Evolutionary conservation across 768 basidiomycete genomes (phyloP).

Genomic region (Russula sp.): DNA sequence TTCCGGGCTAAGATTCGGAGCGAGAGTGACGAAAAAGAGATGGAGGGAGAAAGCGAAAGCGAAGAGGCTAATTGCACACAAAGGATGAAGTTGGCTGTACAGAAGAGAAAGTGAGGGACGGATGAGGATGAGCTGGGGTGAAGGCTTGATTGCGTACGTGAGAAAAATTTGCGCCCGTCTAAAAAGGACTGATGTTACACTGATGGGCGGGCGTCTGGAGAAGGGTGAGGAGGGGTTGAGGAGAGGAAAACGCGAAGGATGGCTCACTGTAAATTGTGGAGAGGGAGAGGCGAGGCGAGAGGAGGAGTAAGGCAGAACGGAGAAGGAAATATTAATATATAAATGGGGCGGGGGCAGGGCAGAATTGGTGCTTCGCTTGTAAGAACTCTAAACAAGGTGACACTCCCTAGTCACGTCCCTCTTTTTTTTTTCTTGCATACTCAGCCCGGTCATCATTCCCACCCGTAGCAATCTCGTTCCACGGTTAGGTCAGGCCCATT

Average conservation of each 20-base stretch:
- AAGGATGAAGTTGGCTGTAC: conserved; percentile 48
- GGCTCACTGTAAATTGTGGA: conserved; percentile 26
- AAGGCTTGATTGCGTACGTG: conserved; percentile 44
- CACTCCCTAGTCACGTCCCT: conserved; percentile 16
- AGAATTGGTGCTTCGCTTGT: conserved; percentile 23
- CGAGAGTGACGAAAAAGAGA: conserved; percentile 40
- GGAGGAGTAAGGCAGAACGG: conserved; percentile 15
- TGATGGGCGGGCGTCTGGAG: conserved; percentile 46
- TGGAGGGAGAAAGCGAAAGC: conserved; percentile 43
- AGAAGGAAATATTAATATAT: conserved; percentile 26
- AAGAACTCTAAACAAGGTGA: conserved; percentile 24
- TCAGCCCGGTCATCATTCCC: background rate
- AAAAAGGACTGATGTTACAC: conserved; percentile 81
- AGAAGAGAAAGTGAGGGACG: conserved; percentile 29
- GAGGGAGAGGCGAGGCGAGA: conserved; percentile 22
- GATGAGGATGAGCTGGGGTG: conserved; percentile 30
- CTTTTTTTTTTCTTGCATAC: background rate
- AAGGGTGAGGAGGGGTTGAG: conserved; percentile 12
- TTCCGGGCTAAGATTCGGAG: conserved; percentile 51
- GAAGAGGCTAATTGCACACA: conserved; percentile 62
- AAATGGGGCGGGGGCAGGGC: conserved; percentile 25
- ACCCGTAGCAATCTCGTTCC: background rate
- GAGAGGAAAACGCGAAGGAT: conserved; percentile 14
- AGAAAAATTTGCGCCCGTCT: conserved; percentile 73
- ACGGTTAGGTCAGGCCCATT: background rate